A percentile compares a stretch with the other conserved stretches of the same genome.
phyloP scores from a whole-genome alignment of 345 rosid species.

The Gynandropsis gynandra region DNA sequence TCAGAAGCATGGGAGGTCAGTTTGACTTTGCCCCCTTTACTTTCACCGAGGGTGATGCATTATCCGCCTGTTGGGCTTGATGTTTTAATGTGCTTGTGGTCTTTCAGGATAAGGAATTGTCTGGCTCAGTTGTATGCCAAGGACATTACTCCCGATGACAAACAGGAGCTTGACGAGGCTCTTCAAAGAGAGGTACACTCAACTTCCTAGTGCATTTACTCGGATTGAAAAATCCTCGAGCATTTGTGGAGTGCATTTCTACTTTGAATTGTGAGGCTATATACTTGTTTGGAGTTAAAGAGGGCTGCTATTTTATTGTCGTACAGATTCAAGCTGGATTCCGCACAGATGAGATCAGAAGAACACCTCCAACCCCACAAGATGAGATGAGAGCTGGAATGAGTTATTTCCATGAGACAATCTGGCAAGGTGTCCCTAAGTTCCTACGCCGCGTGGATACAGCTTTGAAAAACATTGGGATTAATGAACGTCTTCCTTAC shows the following conservation, averaged over 20 bases:
- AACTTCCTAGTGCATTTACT: too few species aligned
- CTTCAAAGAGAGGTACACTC: constrained; percentile 65
- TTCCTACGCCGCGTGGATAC: constrained; percentile 98
- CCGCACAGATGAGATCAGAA: constrained; percentile 98
- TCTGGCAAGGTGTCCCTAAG: constrained; percentile 98
- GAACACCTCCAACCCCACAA: constrained; percentile 97
- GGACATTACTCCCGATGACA: constrained; percentile 94
- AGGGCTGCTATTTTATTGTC: neutral
- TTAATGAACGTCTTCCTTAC: constrained; percentile 86
- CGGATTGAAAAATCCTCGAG: too few species aligned
- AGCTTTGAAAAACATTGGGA: constrained; percentile 91
- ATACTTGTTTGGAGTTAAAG: neutral
- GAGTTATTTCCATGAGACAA: constrained; percentile 99
- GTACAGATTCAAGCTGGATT: constrained; percentile 98
- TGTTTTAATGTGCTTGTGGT: neutral
- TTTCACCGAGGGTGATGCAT: too few species aligned
- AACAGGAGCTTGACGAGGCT: constrained; percentile 98
- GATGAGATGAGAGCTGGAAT: constrained; percentile 99
- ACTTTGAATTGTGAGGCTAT: neutral
- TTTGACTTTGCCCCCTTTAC: neutral
- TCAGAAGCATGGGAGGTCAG: constrained; percentile 92
- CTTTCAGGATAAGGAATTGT: constrained; percentile 72
- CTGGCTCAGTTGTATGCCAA: constrained; percentile 85
- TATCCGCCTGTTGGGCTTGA: too few species aligned
- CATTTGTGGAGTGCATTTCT: neutral